Evolutionary conservation across 441 rosid species (phyloP), one percentile per base, ranked within the genome.

Genomic region (Bruguiera hainesii): DNA sequence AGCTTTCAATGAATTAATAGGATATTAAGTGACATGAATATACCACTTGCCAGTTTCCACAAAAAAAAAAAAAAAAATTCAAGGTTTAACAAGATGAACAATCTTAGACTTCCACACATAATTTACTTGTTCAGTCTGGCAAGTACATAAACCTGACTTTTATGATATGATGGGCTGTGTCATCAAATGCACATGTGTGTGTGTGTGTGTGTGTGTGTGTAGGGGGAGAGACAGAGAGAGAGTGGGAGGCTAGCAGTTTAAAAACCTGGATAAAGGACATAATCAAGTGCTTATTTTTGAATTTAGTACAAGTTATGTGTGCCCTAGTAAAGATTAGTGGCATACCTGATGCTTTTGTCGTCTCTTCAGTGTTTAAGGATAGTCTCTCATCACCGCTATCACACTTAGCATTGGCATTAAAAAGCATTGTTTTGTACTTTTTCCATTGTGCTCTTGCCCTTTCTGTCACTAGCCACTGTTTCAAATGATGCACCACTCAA

Each of bases 391-490:
- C 33, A 64, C 65, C 29, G 53, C 56, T 18, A 60, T 59, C 61
- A 61, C n/a, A 71, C 68, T 73, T 79, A 69, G 79, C 68, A 66
- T 76, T 76, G 72, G 87, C 87, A 69, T 80, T 80, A 64, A 56
- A 68, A 67, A 94, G 85, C 96, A 94, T 89, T 61, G 75, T 72
- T 72, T 78, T 94, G 75, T 85, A 94, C 71, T 58, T 86, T 62
- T 72, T 67, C 96, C 97, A 94, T 55, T 89, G 98, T 50, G 67
- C 79, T 81, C 77, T 87, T 73, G 96, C 85, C 86, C 83, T 89
- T 56, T 83, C 79, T 55, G 89, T 91, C 77, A 88, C 87, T 76
- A 94, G 80, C 98, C 96, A 87, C 98, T 91, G 77, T 64, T 75
- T 64, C 25, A 64, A 52, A 73, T 70, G 26, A 74, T 25, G n/a